Evolutionary conservation across 108 stramenopile genomes (phyloP).

Genomic region (Fragilaria radians): DNA sequence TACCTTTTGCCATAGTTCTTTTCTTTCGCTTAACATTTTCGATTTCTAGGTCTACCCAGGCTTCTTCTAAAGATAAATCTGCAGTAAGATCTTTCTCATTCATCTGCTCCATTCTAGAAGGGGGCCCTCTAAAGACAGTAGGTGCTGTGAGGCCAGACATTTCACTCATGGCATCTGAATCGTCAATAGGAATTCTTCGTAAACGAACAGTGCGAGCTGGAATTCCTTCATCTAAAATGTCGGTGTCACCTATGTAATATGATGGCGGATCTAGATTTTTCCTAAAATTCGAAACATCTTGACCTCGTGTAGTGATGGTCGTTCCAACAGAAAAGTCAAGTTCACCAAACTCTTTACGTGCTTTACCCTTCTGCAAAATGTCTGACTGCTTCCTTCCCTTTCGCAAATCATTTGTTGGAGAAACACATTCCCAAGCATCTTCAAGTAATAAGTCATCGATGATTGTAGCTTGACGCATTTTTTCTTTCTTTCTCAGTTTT

Average conservation of each 20-base stretch:
- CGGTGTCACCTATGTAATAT: too few species aligned
- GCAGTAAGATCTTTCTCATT: constrained; percentile 24
- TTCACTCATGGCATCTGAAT: constrained; percentile 4
- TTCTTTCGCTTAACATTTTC: constrained; percentile 15
- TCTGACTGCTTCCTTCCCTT: neutral
- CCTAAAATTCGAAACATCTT: too few species aligned
- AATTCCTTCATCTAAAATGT: too few species aligned
- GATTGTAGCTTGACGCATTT: constrained; percentile 21
- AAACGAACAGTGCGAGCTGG: too few species aligned
- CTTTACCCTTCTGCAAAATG: too few species aligned
- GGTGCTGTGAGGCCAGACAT: neutral
- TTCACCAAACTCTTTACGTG: too few species aligned
- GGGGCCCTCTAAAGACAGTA: neutral
- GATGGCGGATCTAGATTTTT: too few species aligned
- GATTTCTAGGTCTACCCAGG: constrained; percentile 52
- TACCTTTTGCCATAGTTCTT: constrained; percentile 1
- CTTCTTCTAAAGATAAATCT: constrained; percentile 46
- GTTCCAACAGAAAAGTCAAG: too few species aligned
- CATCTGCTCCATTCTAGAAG: constrained; percentile 11
- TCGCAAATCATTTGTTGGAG: neutral
- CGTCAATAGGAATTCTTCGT: neutral
- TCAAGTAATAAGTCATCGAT: constrained; percentile 43
- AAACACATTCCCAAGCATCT: constrained; percentile 23
- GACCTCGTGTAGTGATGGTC: too few species aligned
- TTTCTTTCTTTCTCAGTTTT: constrained; percentile 40